Evolutionary conservation across 2,329 filamentous ascomycete genomes (phyloP).

Genomic region (Scytalidium lignicola): DNA sequence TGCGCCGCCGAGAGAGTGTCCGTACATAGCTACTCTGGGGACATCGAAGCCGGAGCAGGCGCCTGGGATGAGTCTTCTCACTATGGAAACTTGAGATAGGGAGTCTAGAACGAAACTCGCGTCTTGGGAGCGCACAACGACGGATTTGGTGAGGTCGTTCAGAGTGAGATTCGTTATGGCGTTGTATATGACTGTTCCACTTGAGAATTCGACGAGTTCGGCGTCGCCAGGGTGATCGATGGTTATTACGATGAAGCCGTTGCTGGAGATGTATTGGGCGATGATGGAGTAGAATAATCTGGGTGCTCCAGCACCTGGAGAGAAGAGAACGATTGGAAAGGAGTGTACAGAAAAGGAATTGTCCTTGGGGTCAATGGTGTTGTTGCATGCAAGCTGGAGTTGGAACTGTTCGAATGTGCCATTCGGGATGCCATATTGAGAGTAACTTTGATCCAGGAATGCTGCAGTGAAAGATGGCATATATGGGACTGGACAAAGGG

Average conservation of each 20-base stretch:
- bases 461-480: constrained; percentile 22
- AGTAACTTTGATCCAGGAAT: constrained; percentile 12
- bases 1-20: constrained; percentile 31
- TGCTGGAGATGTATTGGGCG: constrained; percentile 34
- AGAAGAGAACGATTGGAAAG: constrained; percentile 29
- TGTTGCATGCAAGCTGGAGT: background rate
- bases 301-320: constrained; percentile 31
- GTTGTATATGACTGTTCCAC: constrained; percentile 26
- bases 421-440: background rate
- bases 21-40: constrained; percentile 27
- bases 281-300: constrained; percentile 35
- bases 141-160: background rate
- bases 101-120: constrained; percentile 26
- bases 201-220: constrained; percentile 34
- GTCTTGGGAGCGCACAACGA: constrained; percentile 23
- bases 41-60: constrained; percentile 20
- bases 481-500: constrained; percentile 17
- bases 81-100: constrained; percentile 1
- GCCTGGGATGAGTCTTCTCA: constrained; percentile 6
- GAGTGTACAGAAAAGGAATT: no score
- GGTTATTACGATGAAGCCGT: constrained; percentile 36
- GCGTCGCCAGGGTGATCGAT: constrained; percentile 41
- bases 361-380: background rate
- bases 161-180: constrained; percentile 11
- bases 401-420: constrained; percentile 1